Base-by-base conservation (phyloP, 768 basidiomycete species). In the Leccinum broughii region DNA sequence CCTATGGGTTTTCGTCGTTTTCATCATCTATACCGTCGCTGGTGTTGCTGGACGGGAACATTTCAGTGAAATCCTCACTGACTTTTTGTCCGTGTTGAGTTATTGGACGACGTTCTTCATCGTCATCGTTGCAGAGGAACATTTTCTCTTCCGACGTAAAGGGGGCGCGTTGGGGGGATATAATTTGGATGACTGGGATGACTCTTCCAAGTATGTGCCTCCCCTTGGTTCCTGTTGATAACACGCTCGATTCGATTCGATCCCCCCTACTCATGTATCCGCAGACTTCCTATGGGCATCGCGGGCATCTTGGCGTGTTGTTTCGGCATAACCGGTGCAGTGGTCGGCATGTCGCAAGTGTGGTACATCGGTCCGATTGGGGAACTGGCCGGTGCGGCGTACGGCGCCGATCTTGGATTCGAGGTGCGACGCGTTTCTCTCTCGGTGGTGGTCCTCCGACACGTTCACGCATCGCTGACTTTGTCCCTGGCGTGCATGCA, bases 321-420 rank as follows among this genome's bases (percentile, higher is more conserved):
- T 60, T 81, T 76, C 55, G 83, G 83, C 10, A 77, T 79, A 5
- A 77, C 67, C 0, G 81, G 81, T 1, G 82, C 83, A 0, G 78
- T 84, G 1, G 69, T 83, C 6, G 79, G 81, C 1, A 85, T 85
- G 83, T 77, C 83, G 8, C 77, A 81, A 59, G 74, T 72, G 6
- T 82, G 82, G 81, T 84, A 83, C 57, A 80, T 77, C 2, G 84
- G 84, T 1, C 83, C 82, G 0, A 65, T 84, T 3, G 84, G 76
- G 3, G 67, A 65, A 51, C 59, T 76, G 50, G 78, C 81, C 4
- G 81, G 81, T 13, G 75, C 68, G 3, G 24, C 39, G 11, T 77
- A 68, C 44, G 83, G 83, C 32, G 83, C 80, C 1, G 83, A 85
- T 64, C 73, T 85, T 30, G 83, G 83, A 34, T 84, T 85, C 58